Evolutionary conservation across 2,329 filamentous ascomycete species (phyloP).

Genomic region (Ophiostoma ulmi): DNA sequence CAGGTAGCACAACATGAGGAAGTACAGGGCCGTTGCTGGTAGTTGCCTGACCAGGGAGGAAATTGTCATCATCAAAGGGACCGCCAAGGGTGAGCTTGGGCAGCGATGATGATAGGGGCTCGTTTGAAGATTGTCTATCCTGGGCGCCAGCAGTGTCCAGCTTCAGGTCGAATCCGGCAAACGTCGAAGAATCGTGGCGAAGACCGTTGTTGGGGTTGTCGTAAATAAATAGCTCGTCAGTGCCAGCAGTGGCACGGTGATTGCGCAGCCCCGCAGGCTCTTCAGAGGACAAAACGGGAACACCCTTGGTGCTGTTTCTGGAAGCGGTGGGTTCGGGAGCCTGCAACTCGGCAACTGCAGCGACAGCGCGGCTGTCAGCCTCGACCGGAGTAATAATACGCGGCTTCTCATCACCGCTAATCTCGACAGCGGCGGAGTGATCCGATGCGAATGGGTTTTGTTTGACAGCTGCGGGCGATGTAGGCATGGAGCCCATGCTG

Average conservation of each 20-base stretch:
- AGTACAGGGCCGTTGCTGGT: conserved; percentile 11
- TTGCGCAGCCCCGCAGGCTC: background rate
- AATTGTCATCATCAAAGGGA: conserved; percentile 21
- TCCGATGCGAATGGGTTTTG: conserved; percentile 38
- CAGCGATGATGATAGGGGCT: conserved; percentile 12
- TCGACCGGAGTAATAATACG: conserved; percentile 25
- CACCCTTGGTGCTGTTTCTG: conserved; percentile 29
- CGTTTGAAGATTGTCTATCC: conserved; percentile 1
- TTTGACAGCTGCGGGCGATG: conserved; percentile 23
- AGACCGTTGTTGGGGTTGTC: conserved; percentile 23
- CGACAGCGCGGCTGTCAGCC: conserved; percentile 30
- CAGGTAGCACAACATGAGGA: conserved; percentile 14
- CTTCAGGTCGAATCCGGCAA: conserved; percentile 21
- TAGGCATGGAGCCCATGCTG: conserved; percentile 16
- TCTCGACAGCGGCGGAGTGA: conserved; percentile 30
- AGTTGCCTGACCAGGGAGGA: conserved; percentile 20
- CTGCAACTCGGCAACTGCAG: conserved; percentile 34
- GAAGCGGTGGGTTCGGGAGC: conserved; percentile 37
- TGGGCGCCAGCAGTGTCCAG: conserved; percentile 7
- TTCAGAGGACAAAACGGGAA: conserved; percentile 22
- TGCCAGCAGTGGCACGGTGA: conserved; percentile 25
- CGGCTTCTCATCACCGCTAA: conserved; percentile 20
- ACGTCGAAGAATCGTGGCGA: conserved; percentile 21
- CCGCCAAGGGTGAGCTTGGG: conserved; percentile 21
- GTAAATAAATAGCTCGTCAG: conserved; percentile 28